Evolutionary conservation across 331 rosid species (phyloP).

Genomic region (Malus hybrid): DNA sequence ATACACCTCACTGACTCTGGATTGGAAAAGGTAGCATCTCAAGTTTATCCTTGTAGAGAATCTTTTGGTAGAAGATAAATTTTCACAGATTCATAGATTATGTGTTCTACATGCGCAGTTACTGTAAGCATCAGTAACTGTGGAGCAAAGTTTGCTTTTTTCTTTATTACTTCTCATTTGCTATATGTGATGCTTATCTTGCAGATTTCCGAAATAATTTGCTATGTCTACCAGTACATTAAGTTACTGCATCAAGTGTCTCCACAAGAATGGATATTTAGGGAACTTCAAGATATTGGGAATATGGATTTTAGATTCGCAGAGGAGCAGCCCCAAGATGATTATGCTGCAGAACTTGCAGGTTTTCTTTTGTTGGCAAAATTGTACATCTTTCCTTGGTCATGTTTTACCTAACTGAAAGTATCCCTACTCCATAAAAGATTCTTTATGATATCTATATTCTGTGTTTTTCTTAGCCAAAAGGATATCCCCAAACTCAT

Average conservation of each 20-base stretch:
- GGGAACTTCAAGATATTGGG: slow-evolving; percentile 85
- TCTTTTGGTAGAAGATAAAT: slow-evolving; percentile 13
- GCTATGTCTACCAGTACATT: slow-evolving; percentile 78
- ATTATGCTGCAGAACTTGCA: slow-evolving; percentile 94
- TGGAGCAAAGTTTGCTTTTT: neutral
- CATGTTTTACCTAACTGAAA: neutral
- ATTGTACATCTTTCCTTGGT: neutral
- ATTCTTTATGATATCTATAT: neutral
- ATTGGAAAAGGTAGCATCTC: slow-evolving; percentile 59
- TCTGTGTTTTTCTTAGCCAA: neutral
- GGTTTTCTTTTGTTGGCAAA: slow-evolving; percentile 32
- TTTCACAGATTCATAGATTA: neutral
- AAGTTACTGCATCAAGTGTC: slow-evolving; percentile 58
- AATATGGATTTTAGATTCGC: slow-evolving; percentile 95
- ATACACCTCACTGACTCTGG: slow-evolving; percentile 92
- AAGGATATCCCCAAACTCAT: neutral
- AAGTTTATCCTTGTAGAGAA: slow-evolving; percentile 3
- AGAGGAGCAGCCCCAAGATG: slow-evolving; percentile 97
- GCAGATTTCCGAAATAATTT: slow-evolving; percentile 81
- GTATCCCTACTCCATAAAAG: neutral
- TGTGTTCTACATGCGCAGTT: slow-evolving; percentile 3
- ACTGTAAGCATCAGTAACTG: slow-evolving; percentile 7
- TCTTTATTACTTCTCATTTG: slow-evolving; percentile 6
- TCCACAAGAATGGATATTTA: slow-evolving; percentile 95
- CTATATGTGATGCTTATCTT: slow-evolving; percentile 10